A percentile compares a stretch with the other conserved stretches of the same genome.
Evolutionary conservation across 2,329 filamentous ascomycete genomes (phyloP).

Genomic region (Fusarium caatingaense): DNA sequence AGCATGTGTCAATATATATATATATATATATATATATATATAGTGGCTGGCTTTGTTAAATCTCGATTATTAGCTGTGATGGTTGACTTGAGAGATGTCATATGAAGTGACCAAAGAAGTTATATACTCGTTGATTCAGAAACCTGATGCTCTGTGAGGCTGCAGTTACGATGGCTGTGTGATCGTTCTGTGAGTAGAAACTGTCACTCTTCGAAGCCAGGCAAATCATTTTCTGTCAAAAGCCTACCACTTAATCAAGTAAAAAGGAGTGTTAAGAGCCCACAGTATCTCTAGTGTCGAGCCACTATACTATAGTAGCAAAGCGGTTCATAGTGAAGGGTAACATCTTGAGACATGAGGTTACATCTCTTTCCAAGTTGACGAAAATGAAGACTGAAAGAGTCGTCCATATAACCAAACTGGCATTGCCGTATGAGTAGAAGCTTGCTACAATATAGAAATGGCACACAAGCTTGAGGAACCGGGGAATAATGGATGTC

Average conservation of each 20-base stretch:
- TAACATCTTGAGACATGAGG: neutral
- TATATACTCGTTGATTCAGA: neutral
- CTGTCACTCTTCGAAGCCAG: neutral
- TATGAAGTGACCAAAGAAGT: neutral
- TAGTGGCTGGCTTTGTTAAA: neutral
- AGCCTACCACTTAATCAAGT: neutral
- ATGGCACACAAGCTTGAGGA: neutral
- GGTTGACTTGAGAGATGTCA: neutral
- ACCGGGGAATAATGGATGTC: neutral
- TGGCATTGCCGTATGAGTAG: neutral
- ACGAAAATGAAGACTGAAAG: neutral
- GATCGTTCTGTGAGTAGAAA: neutral
- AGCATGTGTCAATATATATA: neutral
- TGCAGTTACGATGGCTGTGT: neutral
- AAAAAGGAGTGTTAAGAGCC: neutral
- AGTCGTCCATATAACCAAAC: neutral
- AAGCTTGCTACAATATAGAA: neutral
- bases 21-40: neutral
- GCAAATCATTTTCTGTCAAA: neutral
- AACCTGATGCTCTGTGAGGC: neutral
- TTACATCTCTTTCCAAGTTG: neutral
- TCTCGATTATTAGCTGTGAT: neutral
- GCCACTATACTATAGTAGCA: neutral
- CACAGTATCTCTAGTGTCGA: neutral
- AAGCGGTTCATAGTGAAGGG: neutral